These are phyloP conservation scores for Gossypium raimondii DNA, from an alignment of 345 rosid genomes.

Conservation along the genomic window DNA sequence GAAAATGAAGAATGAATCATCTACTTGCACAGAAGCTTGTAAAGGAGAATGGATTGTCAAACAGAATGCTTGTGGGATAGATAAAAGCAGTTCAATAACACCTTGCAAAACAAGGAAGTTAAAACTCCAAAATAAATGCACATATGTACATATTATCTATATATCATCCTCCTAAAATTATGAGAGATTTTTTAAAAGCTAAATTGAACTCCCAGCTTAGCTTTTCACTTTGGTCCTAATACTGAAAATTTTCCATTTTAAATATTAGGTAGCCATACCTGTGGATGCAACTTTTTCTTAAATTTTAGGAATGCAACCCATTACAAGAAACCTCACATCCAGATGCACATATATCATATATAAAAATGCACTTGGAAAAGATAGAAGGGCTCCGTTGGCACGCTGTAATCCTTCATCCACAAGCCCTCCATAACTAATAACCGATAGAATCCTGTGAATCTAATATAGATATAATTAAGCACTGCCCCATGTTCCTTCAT, in stretches of 20 bases:
- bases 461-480: slow-evolving; percentile 31
- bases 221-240: not conserved
- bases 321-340: not conserved
- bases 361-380: slow-evolving; percentile 2
- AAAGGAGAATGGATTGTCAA: not conserved
- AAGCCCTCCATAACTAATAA: slow-evolving; percentile 47
- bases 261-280: not conserved
- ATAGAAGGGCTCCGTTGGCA: not conserved
- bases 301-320: not conserved
- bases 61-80: not conserved
- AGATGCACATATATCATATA: not conserved
- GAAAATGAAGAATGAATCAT: not conserved
- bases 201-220: not conserved
- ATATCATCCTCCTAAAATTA: not conserved
- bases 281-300: not conserved
- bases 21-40: not conserved
- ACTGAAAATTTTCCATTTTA: not conserved
- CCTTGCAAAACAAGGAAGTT: not conserved
- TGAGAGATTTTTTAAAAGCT: not conserved
- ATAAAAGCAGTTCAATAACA: not conserved
- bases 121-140: not conserved
- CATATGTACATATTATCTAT: not conserved
- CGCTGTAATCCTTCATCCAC: slow-evolving; percentile 34
- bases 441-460: slow-evolving; percentile 38
- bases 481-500: slow-evolving; percentile 27